Evolutionary conservation across 148 eudicot genomes (phyloP).

Genomic region (Fagopyrum tataricum): DNA sequence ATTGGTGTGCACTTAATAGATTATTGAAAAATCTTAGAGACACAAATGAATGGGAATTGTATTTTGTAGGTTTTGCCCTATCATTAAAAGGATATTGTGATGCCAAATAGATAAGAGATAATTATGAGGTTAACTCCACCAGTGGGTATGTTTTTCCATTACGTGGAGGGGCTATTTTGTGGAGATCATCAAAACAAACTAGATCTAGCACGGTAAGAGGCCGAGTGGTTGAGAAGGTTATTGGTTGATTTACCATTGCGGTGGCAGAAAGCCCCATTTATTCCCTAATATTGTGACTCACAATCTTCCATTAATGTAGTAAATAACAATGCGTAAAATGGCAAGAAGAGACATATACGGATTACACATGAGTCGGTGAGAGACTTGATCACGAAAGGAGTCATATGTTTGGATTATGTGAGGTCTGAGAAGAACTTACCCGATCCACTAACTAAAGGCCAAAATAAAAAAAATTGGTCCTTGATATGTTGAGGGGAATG

Average conservation of each 20-base stretch:
- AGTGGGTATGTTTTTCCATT: conserved; percentile 6
- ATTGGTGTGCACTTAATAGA: background rate
- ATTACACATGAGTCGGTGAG: background rate
- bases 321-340: background rate
- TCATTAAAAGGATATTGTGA: conserved; percentile 4
- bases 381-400: background rate
- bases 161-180: background rate
- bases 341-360: conserved; percentile 8
- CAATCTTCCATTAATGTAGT: background rate
- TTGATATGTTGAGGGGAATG: conserved; percentile 7
- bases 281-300: conserved; percentile 5
- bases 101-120: background rate
- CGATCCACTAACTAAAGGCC: too few relatives aligned
- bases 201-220: too few relatives aligned
- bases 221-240: too few relatives aligned
- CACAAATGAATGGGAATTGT: background rate
- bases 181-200: background rate
- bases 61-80: background rate
- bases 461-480: too few relatives aligned
- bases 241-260: background rate
- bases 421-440: background rate
- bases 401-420: background rate
- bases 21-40: conserved; percentile 7
- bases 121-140: conserved; percentile 5
- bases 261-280: background rate